These are phyloP conservation scores for Prinsepia uniflora DNA, from an alignment of 306 rosid species.

Conservation along the genomic window DNA sequence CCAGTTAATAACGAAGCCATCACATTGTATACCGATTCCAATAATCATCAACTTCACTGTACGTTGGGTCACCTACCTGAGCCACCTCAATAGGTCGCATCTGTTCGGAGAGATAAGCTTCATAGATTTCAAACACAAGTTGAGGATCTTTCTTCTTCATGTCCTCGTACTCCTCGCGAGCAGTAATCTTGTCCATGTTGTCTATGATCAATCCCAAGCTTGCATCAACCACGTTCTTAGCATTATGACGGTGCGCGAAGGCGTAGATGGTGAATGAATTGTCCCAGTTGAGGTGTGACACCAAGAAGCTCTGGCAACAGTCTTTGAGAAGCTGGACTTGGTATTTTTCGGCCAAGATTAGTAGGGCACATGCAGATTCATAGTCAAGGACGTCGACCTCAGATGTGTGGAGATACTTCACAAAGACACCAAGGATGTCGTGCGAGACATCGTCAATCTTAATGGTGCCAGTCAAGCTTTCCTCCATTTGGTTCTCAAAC, in stretches of 20 bases:
- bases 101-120: constrained; percentile 63
- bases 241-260: constrained; percentile 73
- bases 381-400: constrained; percentile 47
- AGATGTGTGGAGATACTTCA: constrained; percentile 66
- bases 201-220: constrained; percentile 53
- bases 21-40: too few relatives aligned
- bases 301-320: constrained; percentile 60
- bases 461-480: constrained; percentile 70
- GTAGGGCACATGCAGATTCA: too few relatives aligned
- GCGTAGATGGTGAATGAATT: constrained; percentile 58
- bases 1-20: too few relatives aligned
- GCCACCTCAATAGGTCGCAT: too few relatives aligned
- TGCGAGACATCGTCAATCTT: constrained; percentile 59
- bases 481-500: constrained; percentile 76
- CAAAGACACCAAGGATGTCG: constrained; percentile 58
- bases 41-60: too few relatives aligned
- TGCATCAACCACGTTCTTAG: constrained; percentile 47
- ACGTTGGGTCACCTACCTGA: too few relatives aligned
- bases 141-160: constrained; percentile 65
- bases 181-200: constrained; percentile 59
- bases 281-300: constrained; percentile 57
- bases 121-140: constrained; percentile 72
- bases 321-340: constrained; percentile 71
- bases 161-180: constrained; percentile 52
- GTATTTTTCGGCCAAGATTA: constrained; percentile 54